These are phyloP conservation scores for Phytophthora cajani DNA, from an alignment of 352 stramenopile species.

Conservation along the genomic window DNA sequence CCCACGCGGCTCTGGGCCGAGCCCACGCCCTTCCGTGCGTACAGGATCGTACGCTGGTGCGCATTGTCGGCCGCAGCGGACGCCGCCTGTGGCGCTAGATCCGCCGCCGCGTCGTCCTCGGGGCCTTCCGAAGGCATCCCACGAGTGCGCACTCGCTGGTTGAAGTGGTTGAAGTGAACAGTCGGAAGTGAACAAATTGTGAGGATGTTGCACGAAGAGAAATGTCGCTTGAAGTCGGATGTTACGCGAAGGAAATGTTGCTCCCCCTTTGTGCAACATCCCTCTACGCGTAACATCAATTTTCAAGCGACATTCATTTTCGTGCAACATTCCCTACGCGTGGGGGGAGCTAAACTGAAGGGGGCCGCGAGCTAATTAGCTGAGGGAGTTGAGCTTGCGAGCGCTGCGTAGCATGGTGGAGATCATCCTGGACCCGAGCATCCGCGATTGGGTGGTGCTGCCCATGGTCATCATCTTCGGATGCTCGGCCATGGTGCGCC, in stretches of 20 bases:
- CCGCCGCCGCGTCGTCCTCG: conserved; percentile 7
- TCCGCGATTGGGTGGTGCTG: conserved; percentile 97
- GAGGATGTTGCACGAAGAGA: too few species aligned
- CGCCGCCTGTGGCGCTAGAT: not conserved
- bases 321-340: too few species aligned
- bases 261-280: too few species aligned
- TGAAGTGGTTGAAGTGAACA: too few species aligned
- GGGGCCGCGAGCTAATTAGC: too few species aligned
- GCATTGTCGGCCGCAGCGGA: not conserved
- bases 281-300: too few species aligned
- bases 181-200: too few species aligned
- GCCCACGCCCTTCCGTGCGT: conserved; percentile 22
- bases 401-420: conserved; percentile 75
- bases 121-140: conserved; percentile 16
- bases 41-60: conserved; percentile 46
- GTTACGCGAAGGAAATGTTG: too few species aligned
- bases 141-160: not conserved
- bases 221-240: too few species aligned
- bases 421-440: conserved; percentile 94
- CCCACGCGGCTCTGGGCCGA: conserved; percentile 21
- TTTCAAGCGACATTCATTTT: too few species aligned
- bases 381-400: not conserved
- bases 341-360: not conserved
- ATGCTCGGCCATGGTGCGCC: conserved; percentile 83
- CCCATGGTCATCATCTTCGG: conserved; percentile 97